These are phyloP conservation scores for Pyrrhoderma noxium DNA, from an alignment of 1,284 basidiomycete genomes.

Conservation along the genomic window DNA sequence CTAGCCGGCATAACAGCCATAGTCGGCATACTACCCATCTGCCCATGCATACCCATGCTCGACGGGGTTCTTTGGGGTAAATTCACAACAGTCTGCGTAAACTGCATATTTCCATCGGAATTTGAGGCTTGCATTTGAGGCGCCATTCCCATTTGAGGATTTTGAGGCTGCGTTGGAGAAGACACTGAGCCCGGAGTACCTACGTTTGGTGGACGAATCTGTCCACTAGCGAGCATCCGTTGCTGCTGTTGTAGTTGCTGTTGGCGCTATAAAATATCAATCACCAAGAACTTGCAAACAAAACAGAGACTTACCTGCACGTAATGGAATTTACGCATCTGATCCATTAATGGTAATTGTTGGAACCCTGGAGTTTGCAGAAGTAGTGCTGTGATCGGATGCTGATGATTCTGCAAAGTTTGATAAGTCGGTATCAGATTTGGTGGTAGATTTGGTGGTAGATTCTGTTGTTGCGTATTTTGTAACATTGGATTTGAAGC, in stretches of 20 bases:
- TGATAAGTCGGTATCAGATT: conserved; percentile 26
- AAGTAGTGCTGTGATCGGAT: conserved; percentile 54
- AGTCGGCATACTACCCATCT: conserved; percentile 14
- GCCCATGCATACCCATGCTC: conserved; percentile 2
- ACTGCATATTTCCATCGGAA: conserved; percentile 1
- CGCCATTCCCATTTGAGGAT: conserved; percentile 4
- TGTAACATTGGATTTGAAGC: not conserved
- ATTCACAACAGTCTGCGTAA: not conserved
- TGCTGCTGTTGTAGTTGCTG: conserved; percentile 21
- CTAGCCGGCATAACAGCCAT: conserved; percentile 10
- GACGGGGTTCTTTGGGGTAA: not conserved
- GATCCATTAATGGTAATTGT: conserved; percentile 41
- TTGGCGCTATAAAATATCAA: conserved; percentile 5
- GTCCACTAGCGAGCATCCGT: conserved; percentile 13
- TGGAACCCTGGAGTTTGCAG: conserved; percentile 47
- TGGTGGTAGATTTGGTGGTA: not conserved
- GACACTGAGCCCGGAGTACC: conserved; percentile 8
- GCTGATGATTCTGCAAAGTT: conserved; percentile 46
- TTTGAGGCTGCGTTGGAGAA: conserved; percentile 25
- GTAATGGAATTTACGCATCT: conserved; percentile 35
- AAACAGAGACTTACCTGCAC: conserved; percentile 38
- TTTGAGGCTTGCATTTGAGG: conserved; percentile 7
- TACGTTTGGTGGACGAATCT: conserved; percentile 9
- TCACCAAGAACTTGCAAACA: conserved; percentile 10
- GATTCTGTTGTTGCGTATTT: not conserved